A percentile compares a stretch with the other conserved stretches of the same genome.
These are phyloP conservation scores for Akanthomyces lecanii DNA, from an alignment of 2,329 filamentous ascomycete genomes.

Conservation along the genomic window DNA sequence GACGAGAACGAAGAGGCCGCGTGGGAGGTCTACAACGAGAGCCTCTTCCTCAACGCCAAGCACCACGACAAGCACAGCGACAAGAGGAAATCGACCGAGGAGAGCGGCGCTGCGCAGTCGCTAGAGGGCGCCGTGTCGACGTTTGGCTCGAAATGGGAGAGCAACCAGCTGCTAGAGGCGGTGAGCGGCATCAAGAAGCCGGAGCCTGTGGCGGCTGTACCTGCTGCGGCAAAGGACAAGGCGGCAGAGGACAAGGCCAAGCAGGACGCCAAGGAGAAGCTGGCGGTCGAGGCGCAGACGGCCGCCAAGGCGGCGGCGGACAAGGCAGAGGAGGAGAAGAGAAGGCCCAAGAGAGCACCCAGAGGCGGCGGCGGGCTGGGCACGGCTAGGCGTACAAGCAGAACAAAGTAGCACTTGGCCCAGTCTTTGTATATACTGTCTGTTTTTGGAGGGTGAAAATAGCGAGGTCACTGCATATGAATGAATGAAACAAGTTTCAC, in stretches of 20 bases:
- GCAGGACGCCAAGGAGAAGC: slow-evolving; percentile 25
- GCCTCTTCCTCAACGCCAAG: slow-evolving; percentile 47
- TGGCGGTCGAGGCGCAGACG: slow-evolving; percentile 19
- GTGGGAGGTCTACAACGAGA: slow-evolving; percentile 71
- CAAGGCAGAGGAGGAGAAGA: slow-evolving; percentile 23
- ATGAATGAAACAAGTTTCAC: not conserved
- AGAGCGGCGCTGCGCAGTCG: not conserved
- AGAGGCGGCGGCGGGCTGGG: slow-evolving; percentile 18
- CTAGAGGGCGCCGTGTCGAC: slow-evolving; percentile 36
- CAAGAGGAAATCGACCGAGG: not conserved
- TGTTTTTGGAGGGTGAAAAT: not conserved
- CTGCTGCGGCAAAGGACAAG: slow-evolving; percentile 15
- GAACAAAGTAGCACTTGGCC: slow-evolving; percentile 12
- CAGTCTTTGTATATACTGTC: slow-evolving; percentile 7
- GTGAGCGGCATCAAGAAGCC: slow-evolving; percentile 41
- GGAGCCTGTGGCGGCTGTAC: slow-evolving; percentile 22
- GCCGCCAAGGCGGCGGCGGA: slow-evolving; percentile 18
- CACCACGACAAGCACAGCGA: not conserved
- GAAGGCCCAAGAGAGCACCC: slow-evolving; percentile 24
- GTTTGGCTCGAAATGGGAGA: slow-evolving; percentile 40
- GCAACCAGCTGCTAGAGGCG: slow-evolving; percentile 42
- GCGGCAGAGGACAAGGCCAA: slow-evolving; percentile 23
- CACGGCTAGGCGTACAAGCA: slow-evolving; percentile 9
- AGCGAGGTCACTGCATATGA: slow-evolving; percentile 3
- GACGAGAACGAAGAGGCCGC: slow-evolving; percentile 75